Conservation (phyloP, 257 asterid genomes). For the Datura wrightii region DNA sequence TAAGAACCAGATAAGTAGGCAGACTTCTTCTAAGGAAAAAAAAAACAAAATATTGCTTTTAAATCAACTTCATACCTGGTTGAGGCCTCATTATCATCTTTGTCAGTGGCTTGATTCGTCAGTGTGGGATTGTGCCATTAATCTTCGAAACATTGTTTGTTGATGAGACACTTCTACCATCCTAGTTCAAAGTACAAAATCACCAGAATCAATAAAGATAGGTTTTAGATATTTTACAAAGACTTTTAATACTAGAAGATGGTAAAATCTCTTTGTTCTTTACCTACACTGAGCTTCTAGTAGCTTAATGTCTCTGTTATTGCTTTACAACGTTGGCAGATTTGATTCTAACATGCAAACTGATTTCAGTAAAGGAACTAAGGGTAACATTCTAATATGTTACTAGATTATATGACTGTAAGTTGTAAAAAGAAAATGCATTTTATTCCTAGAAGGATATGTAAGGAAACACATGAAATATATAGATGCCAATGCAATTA, state of each 20-base stretch:
- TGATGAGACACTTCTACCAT: background rate
- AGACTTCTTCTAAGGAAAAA: background rate
- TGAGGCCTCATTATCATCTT: background rate
- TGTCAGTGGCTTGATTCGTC: background rate
- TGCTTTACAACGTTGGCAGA: background rate
- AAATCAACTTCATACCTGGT: background rate
- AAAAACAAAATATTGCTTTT: background rate
- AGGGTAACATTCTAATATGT: background rate
- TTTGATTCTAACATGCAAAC: slow-evolving; percentile 5
- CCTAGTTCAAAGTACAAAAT: background rate
- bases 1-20: background rate
- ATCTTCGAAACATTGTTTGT: background rate
- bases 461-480: background rate
- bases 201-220: background rate
- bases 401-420: background rate
- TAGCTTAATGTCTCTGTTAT: background rate
- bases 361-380: slow-evolving; percentile 11
- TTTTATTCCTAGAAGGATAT: slow-evolving; percentile 16
- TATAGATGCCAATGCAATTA: background rate
- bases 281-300: background rate
- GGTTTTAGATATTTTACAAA: background rate
- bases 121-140: slow-evolving; percentile 10
- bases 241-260: slow-evolving; percentile 5
- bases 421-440: background rate
- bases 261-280: background rate